Evolutionary conservation across 805 yeast species (phyloP).

Genomic region (Nakazawaea wyomingensis): DNA sequence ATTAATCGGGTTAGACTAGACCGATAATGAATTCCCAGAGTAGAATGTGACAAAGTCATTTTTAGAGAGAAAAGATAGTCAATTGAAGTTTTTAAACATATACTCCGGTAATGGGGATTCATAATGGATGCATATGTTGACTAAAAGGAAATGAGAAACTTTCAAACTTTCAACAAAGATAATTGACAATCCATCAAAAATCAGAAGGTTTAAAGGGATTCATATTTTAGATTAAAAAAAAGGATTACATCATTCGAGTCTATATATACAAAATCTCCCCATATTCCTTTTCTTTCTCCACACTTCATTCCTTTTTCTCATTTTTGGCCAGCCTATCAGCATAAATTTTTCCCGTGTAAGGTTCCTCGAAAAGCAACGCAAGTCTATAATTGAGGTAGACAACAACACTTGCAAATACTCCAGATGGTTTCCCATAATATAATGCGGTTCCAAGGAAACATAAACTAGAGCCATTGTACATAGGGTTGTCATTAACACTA

Average conservation of each 20-base stretch:
- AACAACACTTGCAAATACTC: constrained; percentile 62
- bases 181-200: too few relatives aligned
- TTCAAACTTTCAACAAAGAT: too few relatives aligned
- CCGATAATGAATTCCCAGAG: too few relatives aligned
- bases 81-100: too few relatives aligned
- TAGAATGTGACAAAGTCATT: too few relatives aligned
- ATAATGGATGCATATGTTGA: too few relatives aligned
- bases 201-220: too few relatives aligned
- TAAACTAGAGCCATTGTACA: constrained; percentile 91
- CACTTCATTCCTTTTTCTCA: neutral
- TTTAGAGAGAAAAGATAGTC: too few relatives aligned
- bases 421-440: constrained; percentile 87
- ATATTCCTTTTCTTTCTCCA: neutral
- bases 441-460: constrained; percentile 89
- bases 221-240: too few relatives aligned
- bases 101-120: too few relatives aligned
- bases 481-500: constrained; percentile 86
- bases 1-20: too few relatives aligned
- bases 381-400: constrained; percentile 79
- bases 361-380: constrained; percentile 89
- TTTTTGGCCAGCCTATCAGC: constrained; percentile 30
- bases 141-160: too few relatives aligned
- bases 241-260: neutral
- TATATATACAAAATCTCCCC: neutral
- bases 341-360: constrained; percentile 89